Conservation (phyloP, 169 alveolate genomes). For the Blepharisma undulans region DNA sequence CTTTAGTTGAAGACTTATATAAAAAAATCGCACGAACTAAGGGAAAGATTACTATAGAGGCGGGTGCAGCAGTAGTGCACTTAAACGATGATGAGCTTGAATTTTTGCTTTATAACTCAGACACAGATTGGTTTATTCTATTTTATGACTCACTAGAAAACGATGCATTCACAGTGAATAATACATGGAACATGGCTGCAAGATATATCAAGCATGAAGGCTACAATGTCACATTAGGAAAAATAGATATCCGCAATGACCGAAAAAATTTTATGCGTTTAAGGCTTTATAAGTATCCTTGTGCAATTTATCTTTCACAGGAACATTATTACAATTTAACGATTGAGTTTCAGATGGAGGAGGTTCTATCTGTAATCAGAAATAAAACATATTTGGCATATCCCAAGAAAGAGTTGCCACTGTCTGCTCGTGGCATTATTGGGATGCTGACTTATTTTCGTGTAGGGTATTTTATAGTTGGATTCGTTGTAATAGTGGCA, state of each 20-base stretch:
- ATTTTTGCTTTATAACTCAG: background rate
- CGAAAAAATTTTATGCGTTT: background rate
- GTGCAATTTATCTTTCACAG: background rate
- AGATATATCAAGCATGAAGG: background rate
- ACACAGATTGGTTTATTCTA: background rate
- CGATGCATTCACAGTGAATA: background rate
- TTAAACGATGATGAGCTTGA: background rate
- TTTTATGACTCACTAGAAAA: background rate
- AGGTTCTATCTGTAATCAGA: background rate
- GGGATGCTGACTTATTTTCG: background rate
- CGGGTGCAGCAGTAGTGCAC: background rate
- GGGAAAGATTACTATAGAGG: background rate
- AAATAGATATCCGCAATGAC: background rate
- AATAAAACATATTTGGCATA: background rate
- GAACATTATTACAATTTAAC: background rate
- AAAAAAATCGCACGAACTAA: background rate
- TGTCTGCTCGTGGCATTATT: background rate
- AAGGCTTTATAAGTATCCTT: background rate
- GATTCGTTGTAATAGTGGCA: background rate
- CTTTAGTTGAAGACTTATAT: background rate
- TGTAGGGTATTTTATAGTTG: background rate
- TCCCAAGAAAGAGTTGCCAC: background rate
- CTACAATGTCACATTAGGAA: background rate
- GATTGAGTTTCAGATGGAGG: background rate
- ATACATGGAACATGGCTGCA: background rate